Evolutionary conservation across 352 stramenopile species (phyloP), one percentile per base, ranked within the genome.

Genomic region (Phytophthora sp.): DNA sequence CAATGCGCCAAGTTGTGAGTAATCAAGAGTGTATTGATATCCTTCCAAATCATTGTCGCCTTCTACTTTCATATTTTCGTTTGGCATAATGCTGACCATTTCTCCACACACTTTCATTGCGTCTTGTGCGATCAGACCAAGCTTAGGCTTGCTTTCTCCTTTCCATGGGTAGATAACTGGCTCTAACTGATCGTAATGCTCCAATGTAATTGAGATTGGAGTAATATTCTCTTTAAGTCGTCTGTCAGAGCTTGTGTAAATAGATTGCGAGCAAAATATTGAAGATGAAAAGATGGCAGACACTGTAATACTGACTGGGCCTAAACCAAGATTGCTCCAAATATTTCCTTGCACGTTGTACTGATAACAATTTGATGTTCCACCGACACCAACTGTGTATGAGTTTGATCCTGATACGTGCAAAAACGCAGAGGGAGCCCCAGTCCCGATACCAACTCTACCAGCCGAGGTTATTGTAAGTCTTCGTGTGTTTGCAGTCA

Each of bases 401-500:
- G 32, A 39, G 15, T 18, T 39, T 20, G 12, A 39, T 39, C 7
- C 32, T n/a, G 32, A 18, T 18, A 39, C 32, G 3, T 39, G 7
- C 12, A 39, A 39, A 39, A 2, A 4, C 32, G 32, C 32, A 8
- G 7, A 4, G 2, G 32, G 32, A 4, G 12, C 2, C 12, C 32
- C 32, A 39, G 54, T 62, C 46, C 54, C 54, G 32, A 62, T 54
- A 54, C 54, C 54, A 32, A 62, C 41, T 54, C 54, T 54, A 54
- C 42, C 54, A 54, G 54, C 31, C 1, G 54, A 54, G 26, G 54
- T 44, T 54, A 62, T 30, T 54, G 54, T 62, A 32, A 54, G n/a
- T 23, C 54, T 43, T 54, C 54, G 41, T 46, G 41, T 54, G 26
- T 62, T 62, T 54, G 30, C 17, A 34, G 41, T 62, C 54, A 62